These are phyloP conservation scores for Tetrastigma voinierianum DNA, from an alignment of 164 flowering plant genomes.

Conservation along the genomic window DNA sequence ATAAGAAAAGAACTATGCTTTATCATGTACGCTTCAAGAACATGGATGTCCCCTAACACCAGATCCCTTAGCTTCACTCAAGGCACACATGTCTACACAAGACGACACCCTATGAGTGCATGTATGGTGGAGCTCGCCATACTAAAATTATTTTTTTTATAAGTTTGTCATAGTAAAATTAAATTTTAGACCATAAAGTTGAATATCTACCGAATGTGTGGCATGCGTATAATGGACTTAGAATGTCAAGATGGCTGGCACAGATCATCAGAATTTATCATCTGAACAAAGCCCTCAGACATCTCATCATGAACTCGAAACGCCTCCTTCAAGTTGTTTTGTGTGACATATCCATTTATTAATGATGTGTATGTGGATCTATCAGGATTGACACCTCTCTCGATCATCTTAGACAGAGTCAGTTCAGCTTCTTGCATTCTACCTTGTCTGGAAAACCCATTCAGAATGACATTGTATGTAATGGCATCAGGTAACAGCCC, in stretches of 20 bases:
- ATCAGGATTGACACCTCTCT: constrained; percentile 68
- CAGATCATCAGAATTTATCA: constrained; percentile 54
- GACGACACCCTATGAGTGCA: too few species aligned
- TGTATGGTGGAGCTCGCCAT: not conserved
- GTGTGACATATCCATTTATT: constrained; percentile 72
- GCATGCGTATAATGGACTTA: not conserved
- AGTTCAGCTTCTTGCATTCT: constrained; percentile 70
- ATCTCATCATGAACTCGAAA: constrained; percentile 88
- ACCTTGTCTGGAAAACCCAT: constrained; percentile 63
- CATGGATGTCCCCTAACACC: not conserved
- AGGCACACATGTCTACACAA: too few species aligned
- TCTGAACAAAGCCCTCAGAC: constrained; percentile 86
- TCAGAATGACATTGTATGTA: constrained; percentile 61
- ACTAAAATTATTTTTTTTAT: too few species aligned
- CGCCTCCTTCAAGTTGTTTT: constrained; percentile 72
- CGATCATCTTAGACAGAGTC: constrained; percentile 55
- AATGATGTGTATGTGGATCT: constrained; percentile 62
- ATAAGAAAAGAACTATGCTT: not conserved
- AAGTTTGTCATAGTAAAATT: too few species aligned
- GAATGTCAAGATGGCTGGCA: not conserved
- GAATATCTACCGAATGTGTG: not conserved
- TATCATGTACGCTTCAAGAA: not conserved
- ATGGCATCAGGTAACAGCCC: constrained; percentile 64
- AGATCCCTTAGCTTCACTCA: too few species aligned
- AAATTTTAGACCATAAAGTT: not conserved